Evolutionary conservation across 345 rosid genomes (phyloP), one percentile per base, ranked within the genome.

Genomic region (Hibiscus mutabilis): DNA sequence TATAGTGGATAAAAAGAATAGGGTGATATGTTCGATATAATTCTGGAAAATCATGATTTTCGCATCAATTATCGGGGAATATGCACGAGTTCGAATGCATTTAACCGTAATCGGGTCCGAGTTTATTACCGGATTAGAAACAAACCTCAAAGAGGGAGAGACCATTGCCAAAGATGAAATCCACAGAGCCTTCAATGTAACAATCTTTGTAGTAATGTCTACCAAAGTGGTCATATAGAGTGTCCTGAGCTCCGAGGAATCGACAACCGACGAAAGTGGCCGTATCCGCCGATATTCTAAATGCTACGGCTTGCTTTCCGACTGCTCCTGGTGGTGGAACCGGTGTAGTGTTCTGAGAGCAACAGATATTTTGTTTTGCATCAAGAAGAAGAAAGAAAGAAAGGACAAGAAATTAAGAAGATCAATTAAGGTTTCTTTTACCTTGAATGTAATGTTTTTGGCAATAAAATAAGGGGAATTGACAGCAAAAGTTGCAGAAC

Each of bases 181-280:
- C 99, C 18, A 95, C 90, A 0, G 99, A 92, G 24, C 99, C 97
- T 70, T 95, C 93, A 66, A 95, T 82, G 83, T 92, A 95, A 69
- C 99, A 95, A 61, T 92, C 94, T 68, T 95, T 95, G 87, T 90
- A 95, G 73, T 95, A 95, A 77, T 95, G 99, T 70, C 99, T 83
- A 5, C 99, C 99, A 69, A 83, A 3, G 66, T 95, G 97, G 70
- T 95, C 99, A 74, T 95, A 95, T 0, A 95, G 83, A 0, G 99
- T 95, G 79, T 95, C 99, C 81, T 95, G 99, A 8, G 87, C 99
- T 52, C 99, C 99, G 63, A 95, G 73, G 82, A 95, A 90, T 47
- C 60, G 82, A 71, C 99, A 95, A 5, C 99, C 97, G 63, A 79
- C 53, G 73, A 95, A 92, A 0, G 86, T 81, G 1, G 96, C 99